These are phyloP conservation scores for Phlyctochytrium bullatum DNA, from an alignment of 192 early-diverging fungal genomes.

Conservation along the genomic window DNA sequence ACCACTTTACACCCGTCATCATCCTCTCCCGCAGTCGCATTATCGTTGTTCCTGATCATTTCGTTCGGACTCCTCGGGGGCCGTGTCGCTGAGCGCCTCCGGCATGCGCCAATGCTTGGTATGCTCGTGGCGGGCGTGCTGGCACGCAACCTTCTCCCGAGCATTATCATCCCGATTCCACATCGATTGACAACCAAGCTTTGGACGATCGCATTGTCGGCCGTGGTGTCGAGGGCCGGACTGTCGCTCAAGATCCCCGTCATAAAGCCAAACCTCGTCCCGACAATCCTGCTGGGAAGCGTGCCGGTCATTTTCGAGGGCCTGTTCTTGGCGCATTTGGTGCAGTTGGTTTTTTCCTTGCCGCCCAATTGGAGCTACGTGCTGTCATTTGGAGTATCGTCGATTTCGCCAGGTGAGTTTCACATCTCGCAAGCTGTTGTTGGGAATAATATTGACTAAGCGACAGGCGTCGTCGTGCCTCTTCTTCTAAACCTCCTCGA, in stretches of 20 bases:
- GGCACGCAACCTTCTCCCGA: constrained; percentile 29
- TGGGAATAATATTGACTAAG: neutral
- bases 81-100: constrained; percentile 13
- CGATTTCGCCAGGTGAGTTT: constrained; percentile 26
- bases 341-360: constrained; percentile 22
- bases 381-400: constrained; percentile 36
- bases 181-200: constrained; percentile 37
- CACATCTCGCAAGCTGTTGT: neutral
- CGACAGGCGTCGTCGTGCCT: constrained; percentile 34
- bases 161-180: constrained; percentile 27
- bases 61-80: constrained; percentile 15
- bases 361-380: constrained; percentile 27
- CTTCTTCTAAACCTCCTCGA: constrained; percentile 33
- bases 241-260: constrained; percentile 20
- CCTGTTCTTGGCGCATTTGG: constrained; percentile 14
- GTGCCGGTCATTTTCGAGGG: constrained; percentile 34
- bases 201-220: constrained; percentile 34
- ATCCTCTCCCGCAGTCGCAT: no score
- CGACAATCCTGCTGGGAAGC: constrained; percentile 24
- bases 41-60: constrained; percentile 15
- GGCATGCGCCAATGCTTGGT: constrained; percentile 30
- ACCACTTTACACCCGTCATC: no score
- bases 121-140: constrained; percentile 38
- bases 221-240: constrained; percentile 35
- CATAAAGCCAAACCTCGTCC: constrained; percentile 17